Conservation (phyloP, 768 basidiomycete species). For the Clathrus columnatus region DNA sequence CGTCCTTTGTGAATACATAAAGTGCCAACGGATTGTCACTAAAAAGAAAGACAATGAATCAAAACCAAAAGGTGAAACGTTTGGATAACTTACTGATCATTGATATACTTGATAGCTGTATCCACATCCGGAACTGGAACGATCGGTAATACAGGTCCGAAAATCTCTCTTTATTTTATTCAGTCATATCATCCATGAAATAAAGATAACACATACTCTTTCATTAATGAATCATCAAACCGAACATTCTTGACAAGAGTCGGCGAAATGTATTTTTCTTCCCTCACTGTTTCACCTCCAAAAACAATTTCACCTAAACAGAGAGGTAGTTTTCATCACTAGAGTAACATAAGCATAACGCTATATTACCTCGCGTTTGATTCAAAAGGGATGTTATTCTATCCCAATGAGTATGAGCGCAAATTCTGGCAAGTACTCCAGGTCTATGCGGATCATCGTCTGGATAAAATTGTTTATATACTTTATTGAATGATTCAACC, state of each 20-base stretch:
- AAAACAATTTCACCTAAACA: conserved; percentile 31
- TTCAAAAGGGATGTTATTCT: conserved; percentile 44
- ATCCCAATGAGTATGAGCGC: conserved; percentile 44
- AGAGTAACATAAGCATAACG: no score
- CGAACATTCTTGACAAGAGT: conserved; percentile 50
- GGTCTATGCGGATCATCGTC: conserved; percentile 36
- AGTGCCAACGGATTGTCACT: conserved; percentile 54
- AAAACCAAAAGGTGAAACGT: background rate
- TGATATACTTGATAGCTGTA: conserved; percentile 17
- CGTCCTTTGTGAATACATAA: conserved; percentile 53
- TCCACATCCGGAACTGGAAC: conserved; percentile 17
- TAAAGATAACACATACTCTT: conserved; percentile 14
- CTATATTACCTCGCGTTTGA: conserved; percentile 47
- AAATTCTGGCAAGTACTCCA: conserved; percentile 39
- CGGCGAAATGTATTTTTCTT: conserved; percentile 42
- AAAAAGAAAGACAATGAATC: conserved; percentile 7
- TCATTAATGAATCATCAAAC: conserved; percentile 46
- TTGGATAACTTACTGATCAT: conserved; percentile 11
- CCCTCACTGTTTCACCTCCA: conserved; percentile 38
- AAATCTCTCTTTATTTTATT: conserved; percentile 19
- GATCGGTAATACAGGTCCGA: conserved; percentile 27
- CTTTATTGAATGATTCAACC: conserved; percentile 33
- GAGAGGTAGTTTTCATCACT: no score
- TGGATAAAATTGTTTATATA: conserved; percentile 42
- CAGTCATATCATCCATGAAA: background rate